phyloP scores from a whole-genome alignment of 2,329 filamentous ascomycete species.

The Chrysoporthe deuterocubensis region DNA sequence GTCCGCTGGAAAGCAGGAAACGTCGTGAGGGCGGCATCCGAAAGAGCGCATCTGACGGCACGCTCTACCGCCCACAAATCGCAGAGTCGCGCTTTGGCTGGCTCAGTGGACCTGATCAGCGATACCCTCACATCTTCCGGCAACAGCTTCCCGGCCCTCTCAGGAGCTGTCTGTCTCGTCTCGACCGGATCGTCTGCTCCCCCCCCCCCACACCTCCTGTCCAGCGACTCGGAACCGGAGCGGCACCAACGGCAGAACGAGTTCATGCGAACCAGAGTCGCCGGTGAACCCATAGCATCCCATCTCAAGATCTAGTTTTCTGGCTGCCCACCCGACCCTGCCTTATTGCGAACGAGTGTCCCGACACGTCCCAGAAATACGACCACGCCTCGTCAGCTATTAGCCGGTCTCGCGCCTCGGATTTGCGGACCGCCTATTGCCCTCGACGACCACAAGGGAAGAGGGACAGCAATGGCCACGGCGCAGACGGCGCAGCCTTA shows the following conservation, averaged over 20 bases:
- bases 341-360: constrained; percentile 7
- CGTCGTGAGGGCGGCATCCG: neutral
- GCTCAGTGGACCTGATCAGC: constrained; percentile 8
- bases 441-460: neutral
- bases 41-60: neutral
- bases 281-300: neutral
- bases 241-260: neutral
- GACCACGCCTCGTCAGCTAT: neutral
- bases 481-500: constrained; percentile 47
- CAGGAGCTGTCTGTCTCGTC: neutral
- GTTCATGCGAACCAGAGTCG: neutral
- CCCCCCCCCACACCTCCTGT: neutral
- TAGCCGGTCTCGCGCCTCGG: neutral
- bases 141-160: neutral
- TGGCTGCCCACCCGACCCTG: neutral
- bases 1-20: neutral
- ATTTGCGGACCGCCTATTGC: neutral
- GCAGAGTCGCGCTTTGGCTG: constrained; percentile 15
- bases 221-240: neutral
- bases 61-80: constrained; percentile 1
- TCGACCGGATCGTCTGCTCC: neutral
- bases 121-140: constrained; percentile 1
- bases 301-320: neutral
- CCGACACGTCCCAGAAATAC: neutral
- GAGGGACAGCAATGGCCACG: constrained; percentile 41